A percentile compares a stretch with the other conserved stretches of the same genome.
Evolutionary conservation across 345 rosid genomes (phyloP).

Genomic region (Rhizophora apiculata): DNA sequence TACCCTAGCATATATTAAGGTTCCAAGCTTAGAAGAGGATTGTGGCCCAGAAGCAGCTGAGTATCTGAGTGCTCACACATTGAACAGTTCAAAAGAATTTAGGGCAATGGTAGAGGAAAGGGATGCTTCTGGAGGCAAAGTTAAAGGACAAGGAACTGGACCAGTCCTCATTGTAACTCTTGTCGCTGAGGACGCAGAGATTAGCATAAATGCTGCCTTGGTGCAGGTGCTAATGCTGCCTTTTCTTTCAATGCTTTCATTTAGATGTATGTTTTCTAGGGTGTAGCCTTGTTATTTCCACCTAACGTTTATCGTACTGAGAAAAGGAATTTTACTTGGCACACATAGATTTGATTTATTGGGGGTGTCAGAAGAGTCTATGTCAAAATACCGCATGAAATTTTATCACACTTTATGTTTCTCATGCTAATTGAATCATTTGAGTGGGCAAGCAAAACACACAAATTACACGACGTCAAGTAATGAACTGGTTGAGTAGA

Average conservation of each 20-base stretch:
- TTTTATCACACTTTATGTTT: no score
- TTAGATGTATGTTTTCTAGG: not conserved
- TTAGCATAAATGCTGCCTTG: slow-evolving; percentile 81
- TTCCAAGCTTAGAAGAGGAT: slow-evolving; percentile 77
- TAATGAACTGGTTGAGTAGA: no score
- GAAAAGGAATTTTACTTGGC: no score
- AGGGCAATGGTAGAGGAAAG: slow-evolving; percentile 76
- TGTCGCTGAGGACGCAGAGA: slow-evolving; percentile 65
- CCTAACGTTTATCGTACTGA: no score
- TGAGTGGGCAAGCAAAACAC: no score
- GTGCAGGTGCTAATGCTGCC: slow-evolving; percentile 55
- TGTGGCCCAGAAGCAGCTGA: slow-evolving; percentile 85
- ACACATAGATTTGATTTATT: no score
- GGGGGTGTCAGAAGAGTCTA: no score
- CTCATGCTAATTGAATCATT: no score
- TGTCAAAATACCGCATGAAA: no score
- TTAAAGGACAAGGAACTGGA: slow-evolving; percentile 95
- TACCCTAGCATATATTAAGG: slow-evolving; percentile 84
- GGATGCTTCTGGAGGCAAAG: slow-evolving; percentile 86
- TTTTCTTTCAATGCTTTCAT: not conserved
- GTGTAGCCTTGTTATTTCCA: no score
- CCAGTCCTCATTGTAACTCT: slow-evolving; percentile 65
- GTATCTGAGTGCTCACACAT: slow-evolving; percentile 57
- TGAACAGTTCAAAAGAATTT: slow-evolving; percentile 67
- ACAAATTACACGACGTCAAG: no score